phyloP scores from a whole-genome alignment of 306 rosid species.

The Datisca glomerata region DNA sequence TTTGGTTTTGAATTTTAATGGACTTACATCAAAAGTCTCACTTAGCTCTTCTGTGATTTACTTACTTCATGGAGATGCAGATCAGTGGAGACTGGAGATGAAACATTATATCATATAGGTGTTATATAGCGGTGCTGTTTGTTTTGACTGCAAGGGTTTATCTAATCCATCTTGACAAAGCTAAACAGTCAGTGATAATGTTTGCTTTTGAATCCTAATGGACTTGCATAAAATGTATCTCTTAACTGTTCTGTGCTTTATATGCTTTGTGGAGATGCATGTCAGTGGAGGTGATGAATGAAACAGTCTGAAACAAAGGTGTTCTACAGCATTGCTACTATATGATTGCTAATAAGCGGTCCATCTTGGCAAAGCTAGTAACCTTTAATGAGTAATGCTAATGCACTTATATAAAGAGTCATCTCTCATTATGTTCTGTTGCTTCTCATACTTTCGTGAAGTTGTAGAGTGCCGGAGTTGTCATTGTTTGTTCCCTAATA shows the following conservation, averaged over 20 bases:
- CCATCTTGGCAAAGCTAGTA: slow-evolving; percentile 70
- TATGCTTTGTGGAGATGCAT: slow-evolving; percentile 22
- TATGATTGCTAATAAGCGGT: too few species aligned
- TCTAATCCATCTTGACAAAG: background rate
- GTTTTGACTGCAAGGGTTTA: too few species aligned
- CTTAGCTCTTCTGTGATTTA: slow-evolving; percentile 32
- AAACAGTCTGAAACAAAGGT: slow-evolving; percentile 4
- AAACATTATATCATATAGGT: slow-evolving; percentile 5
- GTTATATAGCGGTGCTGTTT: too few species aligned
- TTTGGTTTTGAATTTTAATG: slow-evolving; percentile 28
- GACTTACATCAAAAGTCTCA: slow-evolving; percentile 29
- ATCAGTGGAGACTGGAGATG: slow-evolving; percentile 40
- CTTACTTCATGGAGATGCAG: slow-evolving; percentile 22
- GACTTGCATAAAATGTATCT: slow-evolving; percentile 29
- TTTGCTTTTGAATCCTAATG: slow-evolving; percentile 28
- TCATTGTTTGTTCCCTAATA: too few species aligned
- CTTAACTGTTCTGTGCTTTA: slow-evolving; percentile 33
- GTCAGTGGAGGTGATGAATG: slow-evolving; percentile 39
- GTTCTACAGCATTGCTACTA: too few species aligned
- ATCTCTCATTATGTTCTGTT: slow-evolving; percentile 29
- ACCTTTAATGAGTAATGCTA: slow-evolving; percentile 39
- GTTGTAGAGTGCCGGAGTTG: slow-evolving; percentile 34
- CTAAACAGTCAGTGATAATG: slow-evolving; percentile 5
- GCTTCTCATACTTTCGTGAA: slow-evolving; percentile 12
- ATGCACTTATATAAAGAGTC: slow-evolving; percentile 27